phyloP scores from a whole-genome alignment of 805 yeast genomes.

The Metschnikowia amazonensis region DNA sequence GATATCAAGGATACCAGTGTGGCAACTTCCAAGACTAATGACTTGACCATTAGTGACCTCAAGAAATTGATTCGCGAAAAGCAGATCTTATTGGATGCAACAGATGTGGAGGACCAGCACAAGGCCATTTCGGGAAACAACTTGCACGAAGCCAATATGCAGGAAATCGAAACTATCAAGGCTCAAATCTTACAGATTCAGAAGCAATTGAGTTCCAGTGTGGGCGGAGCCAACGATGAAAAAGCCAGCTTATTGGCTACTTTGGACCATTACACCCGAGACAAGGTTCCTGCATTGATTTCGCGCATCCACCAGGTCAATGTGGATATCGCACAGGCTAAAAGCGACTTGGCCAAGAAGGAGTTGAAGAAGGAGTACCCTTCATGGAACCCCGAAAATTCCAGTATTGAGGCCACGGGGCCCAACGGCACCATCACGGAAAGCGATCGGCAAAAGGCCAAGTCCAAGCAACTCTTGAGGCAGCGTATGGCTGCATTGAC shows the following conservation, averaged over 20 bases:
- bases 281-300: conserved; percentile 68
- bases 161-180: conserved; percentile 64
- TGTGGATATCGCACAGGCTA: conserved; percentile 61
- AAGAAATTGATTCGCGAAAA: conserved; percentile 69
- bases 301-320: conserved; percentile 61
- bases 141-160: conserved; percentile 38
- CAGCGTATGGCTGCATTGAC: conserved; percentile 93
- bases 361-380: conserved; percentile 62
- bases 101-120: conserved; percentile 64
- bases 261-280: conserved; percentile 58
- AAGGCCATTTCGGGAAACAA: conserved; percentile 29
- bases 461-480: conserved; percentile 69
- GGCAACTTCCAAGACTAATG: conserved; percentile 28
- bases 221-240: conserved; percentile 38
- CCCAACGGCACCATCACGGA: conserved; percentile 85
- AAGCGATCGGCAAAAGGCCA: conserved; percentile 73
- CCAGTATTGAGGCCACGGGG: conserved; percentile 69
- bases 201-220: conserved; percentile 27
- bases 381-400: conserved; percentile 44
- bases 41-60: conserved; percentile 49
- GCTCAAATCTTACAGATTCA: conserved; percentile 50
- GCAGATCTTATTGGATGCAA: conserved; percentile 63
- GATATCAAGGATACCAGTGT: conserved; percentile 15
- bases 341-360: conserved; percentile 58
- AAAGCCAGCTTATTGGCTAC: conserved; percentile 51